Evolutionary conservation across 768 basidiomycete species (phyloP), one percentile per base, ranked within the genome.

Genomic region (Goffeauzyma gilvescens): DNA sequence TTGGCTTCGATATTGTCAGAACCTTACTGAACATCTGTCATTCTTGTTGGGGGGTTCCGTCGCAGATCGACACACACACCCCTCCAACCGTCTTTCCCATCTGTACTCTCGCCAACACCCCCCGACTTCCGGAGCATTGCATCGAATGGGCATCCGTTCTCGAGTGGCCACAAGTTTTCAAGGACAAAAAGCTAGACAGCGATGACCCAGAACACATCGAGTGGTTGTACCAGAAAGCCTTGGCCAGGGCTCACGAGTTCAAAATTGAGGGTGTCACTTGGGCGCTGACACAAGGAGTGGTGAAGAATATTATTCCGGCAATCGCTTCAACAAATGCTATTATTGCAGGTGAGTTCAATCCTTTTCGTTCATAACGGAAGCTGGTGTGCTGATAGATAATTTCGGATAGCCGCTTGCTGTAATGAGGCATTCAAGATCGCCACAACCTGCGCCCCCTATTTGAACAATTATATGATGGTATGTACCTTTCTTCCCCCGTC

Each of bases 381-480:
- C 34, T 15, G 34, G 12, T 4, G 34, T 7, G 37, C 17, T 8
- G 7, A 15, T 10, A 22, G 37, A 21, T 10, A 4, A 26, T 20
- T 26, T 41, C 35, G 25, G 26, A 20, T 48, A 82, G 90, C 90
- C 28, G 81, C 89, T 2, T 96, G 90, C 66, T 96, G 90, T 58
- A 96, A 93, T 55, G 93, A 98, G 65, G 93, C 93, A 13, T 90
- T 98, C 71, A 98, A 98, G 66, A 85, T 98, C 46, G 89, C 85
- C 18, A 96, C 93, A 0, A 83, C 78, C 50, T 84, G 83, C 18
- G 90, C 89, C 0, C 84, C 87, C 4, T 90, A 78, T 59, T 70
- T 98, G 42, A 82, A 90, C 65, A 95, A 95, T 62, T 98, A 96
- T 62, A 93, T 96, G 65, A 65, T 64, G 62, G 62, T 62, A 27